phyloP scores from a whole-genome alignment of 176 grass and related monocot genomes.

The Urochloa ruziziensis region DNA sequence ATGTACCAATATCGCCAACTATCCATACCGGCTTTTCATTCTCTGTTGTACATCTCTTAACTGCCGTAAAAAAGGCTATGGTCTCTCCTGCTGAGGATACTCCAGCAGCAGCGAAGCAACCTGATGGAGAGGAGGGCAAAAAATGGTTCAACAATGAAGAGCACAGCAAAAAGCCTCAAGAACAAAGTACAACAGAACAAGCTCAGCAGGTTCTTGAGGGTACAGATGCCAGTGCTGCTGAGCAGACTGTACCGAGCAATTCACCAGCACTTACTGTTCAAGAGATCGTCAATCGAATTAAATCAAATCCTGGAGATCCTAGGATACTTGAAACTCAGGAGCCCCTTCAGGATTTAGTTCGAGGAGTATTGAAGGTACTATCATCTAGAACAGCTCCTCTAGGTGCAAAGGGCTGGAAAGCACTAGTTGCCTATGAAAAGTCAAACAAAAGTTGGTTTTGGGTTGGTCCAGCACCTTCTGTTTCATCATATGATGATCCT shows the following conservation, averaged over 20 bases:
- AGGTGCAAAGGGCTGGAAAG: slow-evolving; percentile 92
- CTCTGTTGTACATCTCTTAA: slow-evolving; percentile 92
- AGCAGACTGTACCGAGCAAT: slow-evolving; percentile 31
- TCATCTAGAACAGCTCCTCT: slow-evolving; percentile 96
- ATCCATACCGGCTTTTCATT: slow-evolving; percentile 97
- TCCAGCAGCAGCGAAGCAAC: slow-evolving; percentile 27
- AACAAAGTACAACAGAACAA: slow-evolving; percentile 36
- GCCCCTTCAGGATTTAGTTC: slow-evolving; percentile 91
- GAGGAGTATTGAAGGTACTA: slow-evolving; percentile 89
- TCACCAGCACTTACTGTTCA: slow-evolving; percentile 69
- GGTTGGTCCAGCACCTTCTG: slow-evolving; percentile 58
- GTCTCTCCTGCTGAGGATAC: slow-evolving; percentile 49
- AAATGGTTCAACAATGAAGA: slow-evolving; percentile 47
- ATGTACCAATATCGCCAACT: slow-evolving; percentile 81
- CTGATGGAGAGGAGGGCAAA: slow-evolving; percentile 45
- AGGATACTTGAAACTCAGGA: slow-evolving; percentile 99
- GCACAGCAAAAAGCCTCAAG: slow-evolving; percentile 42
- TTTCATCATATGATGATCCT: slow-evolving; percentile 58
- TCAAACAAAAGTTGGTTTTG: slow-evolving; percentile 93
- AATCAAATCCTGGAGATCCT: slow-evolving; percentile 82
- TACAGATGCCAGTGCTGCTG: slow-evolving; percentile 39
- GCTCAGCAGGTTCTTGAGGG: slow-evolving; percentile 41
- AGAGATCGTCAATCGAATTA: slow-evolving; percentile 79
- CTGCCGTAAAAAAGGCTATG: slow-evolving; percentile 90
- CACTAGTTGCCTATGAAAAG: slow-evolving; percentile 79